Conservation (phyloP, 2,329 filamentous ascomycete genomes). For the Phaeosphaeriaceae sp. region DNA sequence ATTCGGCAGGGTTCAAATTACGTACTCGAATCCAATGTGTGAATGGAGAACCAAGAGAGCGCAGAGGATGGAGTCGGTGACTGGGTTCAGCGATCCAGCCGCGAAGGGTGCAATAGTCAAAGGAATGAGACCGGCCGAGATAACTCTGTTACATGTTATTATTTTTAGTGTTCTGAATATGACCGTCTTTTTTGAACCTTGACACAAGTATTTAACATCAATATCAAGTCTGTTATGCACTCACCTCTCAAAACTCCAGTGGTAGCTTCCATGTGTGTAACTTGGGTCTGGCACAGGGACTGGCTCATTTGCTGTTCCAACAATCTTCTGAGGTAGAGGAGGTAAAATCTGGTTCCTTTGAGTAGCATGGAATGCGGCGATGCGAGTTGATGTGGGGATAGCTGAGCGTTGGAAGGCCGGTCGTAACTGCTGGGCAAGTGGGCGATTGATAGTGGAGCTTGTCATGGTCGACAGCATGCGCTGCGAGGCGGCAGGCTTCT, state of each 20-base stretch:
- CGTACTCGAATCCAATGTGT: constrained; percentile 90
- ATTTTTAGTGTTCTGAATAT: not conserved
- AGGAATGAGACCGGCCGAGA: constrained; percentile 82
- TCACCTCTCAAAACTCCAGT: constrained; percentile 89
- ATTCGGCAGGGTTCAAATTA: constrained; percentile 6
- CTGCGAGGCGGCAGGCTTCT: constrained; percentile 48
- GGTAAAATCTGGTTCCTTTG: constrained; percentile 78
- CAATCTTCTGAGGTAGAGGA: constrained; percentile 82
- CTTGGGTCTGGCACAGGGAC: constrained; percentile 73
- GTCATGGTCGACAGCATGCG: constrained; percentile 54
- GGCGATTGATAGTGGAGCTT: constrained; percentile 45
- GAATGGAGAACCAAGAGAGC: constrained; percentile 86
- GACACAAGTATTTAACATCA: not conserved
- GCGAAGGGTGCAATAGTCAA: constrained; percentile 91
- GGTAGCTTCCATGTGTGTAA: constrained; percentile 90
- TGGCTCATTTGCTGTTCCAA: constrained; percentile 86
- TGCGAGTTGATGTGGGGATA: constrained; percentile 54
- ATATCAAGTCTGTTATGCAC: constrained; percentile 43
- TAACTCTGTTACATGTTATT: constrained; percentile 58
- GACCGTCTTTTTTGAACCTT: no score
- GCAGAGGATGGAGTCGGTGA: constrained; percentile 85
- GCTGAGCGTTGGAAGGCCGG: constrained; percentile 51
- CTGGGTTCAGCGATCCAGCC: constrained; percentile 86
- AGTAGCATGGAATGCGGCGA: constrained; percentile 87
- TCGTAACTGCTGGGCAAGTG: constrained; percentile 45